Base-by-base conservation (phyloP, 257 asterid species). In the Penstemon barbatus region DNA sequence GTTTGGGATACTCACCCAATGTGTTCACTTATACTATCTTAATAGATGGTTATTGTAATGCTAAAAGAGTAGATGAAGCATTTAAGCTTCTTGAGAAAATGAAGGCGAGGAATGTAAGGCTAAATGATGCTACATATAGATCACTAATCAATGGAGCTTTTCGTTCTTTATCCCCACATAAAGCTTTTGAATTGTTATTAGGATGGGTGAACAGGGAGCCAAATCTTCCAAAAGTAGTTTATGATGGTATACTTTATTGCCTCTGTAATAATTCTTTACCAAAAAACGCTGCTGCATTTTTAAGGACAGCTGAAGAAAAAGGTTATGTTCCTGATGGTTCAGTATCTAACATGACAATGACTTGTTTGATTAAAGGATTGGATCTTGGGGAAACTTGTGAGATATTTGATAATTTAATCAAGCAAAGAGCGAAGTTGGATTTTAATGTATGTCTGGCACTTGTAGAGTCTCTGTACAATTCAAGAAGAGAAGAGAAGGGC, bases 71-170 rank as follows among this genome's bases (percentile, higher is more conserved):
- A 8, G 86, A 84, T 7, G 94, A 78, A 56, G 95, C 95, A 2
- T 86, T 90, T 80, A 66, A 74, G 76, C 37, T 88, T 69, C 71
- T 92, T 4, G 89, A 83, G 69, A 77, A 48, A 61, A 92, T 92
- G 98, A 85, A 88, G 80, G 75, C 59, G 42, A 84, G 76, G 77
- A 83, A 83, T 44, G 81, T 85, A 49, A 77, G 61, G 54, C 97
- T 97, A 1, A 90, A 85, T 80, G 93, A 84, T 62, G 98, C 95
- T 40, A 92, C 97, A 6, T 83, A 82, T 72, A 83, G 98, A 60
- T 87, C 98, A 71, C 78, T 92, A 38, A 76, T 90, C 62, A 83
- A 86, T 80, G 98, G 98, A 44, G 84, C 79, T 65, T 92, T 92
- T 80, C 83, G 87, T 25, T 77, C 79, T 64, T 37, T 82, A 51